Evolutionary conservation across 495 filamentous ascomycete species (phyloP).

Genomic region (Haplographium delicatum): DNA sequence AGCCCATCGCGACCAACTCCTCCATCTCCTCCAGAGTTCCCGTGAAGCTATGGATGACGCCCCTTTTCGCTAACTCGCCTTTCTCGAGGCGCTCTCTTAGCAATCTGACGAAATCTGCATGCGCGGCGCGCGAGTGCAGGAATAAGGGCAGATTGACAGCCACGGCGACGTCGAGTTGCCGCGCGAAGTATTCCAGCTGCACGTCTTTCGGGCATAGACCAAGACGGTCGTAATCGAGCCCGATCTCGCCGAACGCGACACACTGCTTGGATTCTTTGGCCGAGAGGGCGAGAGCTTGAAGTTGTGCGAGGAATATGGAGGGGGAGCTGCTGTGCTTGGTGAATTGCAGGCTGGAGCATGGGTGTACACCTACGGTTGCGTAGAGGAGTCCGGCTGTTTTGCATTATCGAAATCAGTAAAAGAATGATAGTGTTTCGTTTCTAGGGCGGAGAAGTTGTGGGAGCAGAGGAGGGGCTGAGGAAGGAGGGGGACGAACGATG

Average conservation of each 20-base stretch:
- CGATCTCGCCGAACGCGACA: slow-evolving; percentile 91
- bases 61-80: slow-evolving; percentile 47
- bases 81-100: slow-evolving; percentile 44
- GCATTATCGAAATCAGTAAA: slow-evolving; percentile 4
- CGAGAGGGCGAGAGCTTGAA: slow-evolving; percentile 50
- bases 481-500: slow-evolving; percentile 53
- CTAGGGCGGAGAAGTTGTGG: neutral
- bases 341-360: slow-evolving; percentile 72
- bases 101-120: slow-evolving; percentile 59
- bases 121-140: slow-evolving; percentile 65
- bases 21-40: slow-evolving; percentile 67
- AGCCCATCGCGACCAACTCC: slow-evolving; percentile 54
- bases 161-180: slow-evolving; percentile 68
- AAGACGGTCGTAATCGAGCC: slow-evolving; percentile 91
- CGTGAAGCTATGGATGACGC: slow-evolving; percentile 73
- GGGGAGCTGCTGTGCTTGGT: slow-evolving; percentile 48
- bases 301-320: slow-evolving; percentile 50
- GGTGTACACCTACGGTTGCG: slow-evolving; percentile 88
- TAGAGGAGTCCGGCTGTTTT: slow-evolving; percentile 70
- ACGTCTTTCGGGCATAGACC: slow-evolving; percentile 68
- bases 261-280: slow-evolving; percentile 44
- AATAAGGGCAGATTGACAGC: slow-evolving; percentile 65
- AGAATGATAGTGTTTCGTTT: neutral
- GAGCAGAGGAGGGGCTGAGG: neutral
- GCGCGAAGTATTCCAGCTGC: slow-evolving; percentile 79